Conservation (phyloP, 495 filamentous ascomycete genomes). For the Aspergillus campestris region DNA sequence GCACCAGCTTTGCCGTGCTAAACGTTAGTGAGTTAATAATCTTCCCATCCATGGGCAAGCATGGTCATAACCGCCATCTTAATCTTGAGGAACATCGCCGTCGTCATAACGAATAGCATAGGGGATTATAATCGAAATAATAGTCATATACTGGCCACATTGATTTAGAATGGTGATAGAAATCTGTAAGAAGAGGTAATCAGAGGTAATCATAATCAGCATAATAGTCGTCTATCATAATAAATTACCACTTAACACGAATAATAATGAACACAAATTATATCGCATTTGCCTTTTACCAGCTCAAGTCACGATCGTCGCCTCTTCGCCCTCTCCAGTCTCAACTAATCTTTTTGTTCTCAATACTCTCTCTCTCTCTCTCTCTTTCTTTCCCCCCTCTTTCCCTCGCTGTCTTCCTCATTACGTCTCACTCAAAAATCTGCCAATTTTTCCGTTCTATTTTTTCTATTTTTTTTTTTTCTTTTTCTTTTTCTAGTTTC, state of each 20-base stretch:
- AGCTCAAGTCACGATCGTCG: constrained; percentile 30
- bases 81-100: neutral
- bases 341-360: constrained; percentile 7
- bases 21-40: constrained; percentile 8
- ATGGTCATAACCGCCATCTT: neutral
- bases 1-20: constrained; percentile 10
- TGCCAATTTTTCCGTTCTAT: constrained; percentile 14
- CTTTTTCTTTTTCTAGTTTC: constrained; percentile 20
- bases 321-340: constrained; percentile 16
- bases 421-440: neutral
- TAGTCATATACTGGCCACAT: neutral
- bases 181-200: no score
- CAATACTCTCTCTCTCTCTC: constrained; percentile 11
- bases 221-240: no score
- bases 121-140: constrained; percentile 1
- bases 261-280: no score
- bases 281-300: constrained; percentile 17
- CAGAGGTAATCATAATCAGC: no score
- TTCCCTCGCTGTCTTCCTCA: constrained; percentile 7
- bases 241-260: no score
- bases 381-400: constrained; percentile 14
- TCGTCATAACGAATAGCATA: neutral
- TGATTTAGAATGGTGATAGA: neutral
- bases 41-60: neutral
- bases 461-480: constrained; percentile 17